Evolutionary conservation across 2,329 filamentous ascomycete genomes (phyloP), one percentile per base, ranked within the genome.

Genomic region (Claviceps digitariae): DNA sequence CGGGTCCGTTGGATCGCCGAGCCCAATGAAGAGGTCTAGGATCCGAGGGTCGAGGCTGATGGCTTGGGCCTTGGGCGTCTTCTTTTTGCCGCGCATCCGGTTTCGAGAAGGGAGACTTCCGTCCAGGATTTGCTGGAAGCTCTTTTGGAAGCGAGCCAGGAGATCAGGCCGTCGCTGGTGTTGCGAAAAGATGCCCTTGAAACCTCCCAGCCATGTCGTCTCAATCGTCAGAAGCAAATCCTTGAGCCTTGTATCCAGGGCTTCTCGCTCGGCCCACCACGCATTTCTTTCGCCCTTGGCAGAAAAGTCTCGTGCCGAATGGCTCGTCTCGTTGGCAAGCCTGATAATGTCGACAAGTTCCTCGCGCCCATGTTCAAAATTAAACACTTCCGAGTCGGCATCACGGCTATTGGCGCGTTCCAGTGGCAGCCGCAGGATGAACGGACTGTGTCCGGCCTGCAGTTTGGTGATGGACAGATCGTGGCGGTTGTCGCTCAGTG

Each of bases 151-250:
- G 31, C 80, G 80, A 5, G 80, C 78, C 34, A 97, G 71, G 12
- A 87, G 72, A 27, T 83, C 76, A 1, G 79, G 71, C 21, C 84
- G 76, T 40, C 77, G 76, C 49, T 74, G 68, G 52, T 86, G 79
- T 52, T 87, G 85, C 1, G 89, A 90, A 63, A 98, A 91, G n/a
- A 98, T 84, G 17, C 91, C 90, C 54, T 83, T 85, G 75, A 98
- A 98, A 0, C 93, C 93, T 49, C 91, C 90, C 5, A 98, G 79
- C 93, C 93, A 98, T 23, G 93, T 83, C 56, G 87, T 85, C 67
- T 98, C 91, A 41, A 98, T 86, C 55, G 89, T 94, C 52, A 83
- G 75, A 1, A 98, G 74, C 10, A 98, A 77, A 50, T 87, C 83
- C 57, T 81, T 83, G 25, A 98, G 75, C 10, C 88, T 82, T 34